Percentiles rank a stretch among this genome's conserved stretches.
phyloP scores from a whole-genome alignment of 306 rosid genomes.

The Dryas octopetala region DNA sequence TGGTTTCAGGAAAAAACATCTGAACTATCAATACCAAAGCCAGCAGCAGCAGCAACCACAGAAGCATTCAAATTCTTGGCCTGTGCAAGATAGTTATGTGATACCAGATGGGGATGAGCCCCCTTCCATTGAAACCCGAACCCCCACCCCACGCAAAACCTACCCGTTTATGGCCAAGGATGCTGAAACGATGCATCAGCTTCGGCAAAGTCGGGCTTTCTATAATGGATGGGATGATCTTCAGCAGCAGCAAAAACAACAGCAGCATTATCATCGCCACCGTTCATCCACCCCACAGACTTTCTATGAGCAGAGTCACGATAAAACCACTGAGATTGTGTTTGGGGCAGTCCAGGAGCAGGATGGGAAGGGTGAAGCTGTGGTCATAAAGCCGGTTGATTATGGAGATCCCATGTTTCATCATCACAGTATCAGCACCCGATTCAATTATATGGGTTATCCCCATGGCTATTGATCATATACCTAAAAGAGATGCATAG shows the following conservation, averaged over 20 bases:
- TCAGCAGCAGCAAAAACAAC: conserved; percentile 39
- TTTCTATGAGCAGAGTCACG: conserved; percentile 59
- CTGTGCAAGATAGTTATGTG: conserved; percentile 79
- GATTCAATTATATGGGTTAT: conserved; percentile 46
- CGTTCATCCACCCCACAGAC: conserved; percentile 62
- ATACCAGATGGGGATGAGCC: conserved; percentile 86
- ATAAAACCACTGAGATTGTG: conserved; percentile 65
- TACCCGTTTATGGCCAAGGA: conserved; percentile 88
- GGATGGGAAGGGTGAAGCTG: conserved; percentile 38
- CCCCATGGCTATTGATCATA: conserved; percentile 44
- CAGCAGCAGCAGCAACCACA: conserved; percentile 27
- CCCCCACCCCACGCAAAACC: conserved; percentile 85
- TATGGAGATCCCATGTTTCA: conserved; percentile 55
- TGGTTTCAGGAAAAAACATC: conserved; percentile 48
- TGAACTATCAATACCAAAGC: conserved; percentile 40
- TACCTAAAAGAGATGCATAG: conserved; percentile 38
- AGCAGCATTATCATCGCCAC: conserved; percentile 65
- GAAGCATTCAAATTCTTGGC: conserved; percentile 62
- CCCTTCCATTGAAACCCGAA: conserved; percentile 70
- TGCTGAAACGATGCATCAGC: conserved; percentile 70
- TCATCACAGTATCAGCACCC: conserved; percentile 49
- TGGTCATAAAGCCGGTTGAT: conserved; percentile 59
- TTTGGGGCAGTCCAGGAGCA: conserved; percentile 92
- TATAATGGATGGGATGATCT: conserved; percentile 70
- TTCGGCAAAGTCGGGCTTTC: conserved; percentile 71